Evolutionary conservation across 441 rosid genomes (phyloP), one percentile per base, ranked within the genome.

Genomic region (Populus hybrid): DNA sequence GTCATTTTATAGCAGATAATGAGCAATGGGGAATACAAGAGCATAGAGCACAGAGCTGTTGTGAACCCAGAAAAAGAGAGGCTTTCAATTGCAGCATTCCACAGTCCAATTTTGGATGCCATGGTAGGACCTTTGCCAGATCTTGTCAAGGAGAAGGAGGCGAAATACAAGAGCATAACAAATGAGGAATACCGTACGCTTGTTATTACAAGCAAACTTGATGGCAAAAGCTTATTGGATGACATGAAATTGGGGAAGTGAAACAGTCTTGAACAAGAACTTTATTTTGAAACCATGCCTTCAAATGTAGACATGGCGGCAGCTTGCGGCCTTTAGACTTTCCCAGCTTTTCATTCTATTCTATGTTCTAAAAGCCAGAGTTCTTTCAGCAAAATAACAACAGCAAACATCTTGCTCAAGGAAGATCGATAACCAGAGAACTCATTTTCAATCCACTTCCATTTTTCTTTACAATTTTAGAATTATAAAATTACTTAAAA

Each of bases 21-120:
- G 77, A 94, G 94, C 89, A 94, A 93, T 75, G 89, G 93, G 75
- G 72, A 73, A 20, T 93, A 90, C 81, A 94, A 86, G 83, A 94
- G 97, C 76, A 95, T 93, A 80, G 95, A 94, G 87, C 97, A 94
- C 42, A 88, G 94, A 78, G 98, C 88, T 76, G 87, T 88, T 4
- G 95, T 91, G 68, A 93, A 95, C 73, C 86, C 90, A 16, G 74
- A 78, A 12, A 79, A 83, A 28, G 97, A 94, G 75, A 26, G 97
- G 3, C 77, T 93, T 0, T 93, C 97, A 2, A 26, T 26, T 26
- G 28, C 28, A 26, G 28, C 28, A 26, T 26, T 26, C 28, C 28
- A 26, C 28, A 89, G 87, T 78, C 95, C 95, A 35, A 90, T 84
- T 80, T 81, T 92, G 64, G 92, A 89, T n/a, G 79, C 90, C 32